Conservation (phyloP, 257 asterid species). For the Solanum sparsipilum region DNA sequence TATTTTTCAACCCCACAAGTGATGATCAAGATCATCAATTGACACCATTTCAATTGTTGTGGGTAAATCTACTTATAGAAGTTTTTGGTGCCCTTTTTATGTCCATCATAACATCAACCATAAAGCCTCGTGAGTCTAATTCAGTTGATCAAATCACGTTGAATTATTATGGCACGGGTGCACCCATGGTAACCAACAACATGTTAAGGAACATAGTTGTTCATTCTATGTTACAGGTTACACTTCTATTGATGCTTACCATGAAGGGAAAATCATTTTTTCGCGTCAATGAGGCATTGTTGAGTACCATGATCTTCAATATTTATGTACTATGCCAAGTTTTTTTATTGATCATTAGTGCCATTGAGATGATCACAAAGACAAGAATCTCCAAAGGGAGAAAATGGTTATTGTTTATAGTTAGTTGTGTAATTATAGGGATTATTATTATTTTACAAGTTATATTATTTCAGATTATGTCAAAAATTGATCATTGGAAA, state of each 20-base stretch:
- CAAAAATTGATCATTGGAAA: constrained; percentile 10
- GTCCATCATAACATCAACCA: constrained; percentile 2
- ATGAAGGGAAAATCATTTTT: constrained; percentile 13
- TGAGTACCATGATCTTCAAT: constrained; percentile 16
- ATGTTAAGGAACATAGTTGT: constrained; percentile 17
- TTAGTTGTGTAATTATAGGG: not conserved
- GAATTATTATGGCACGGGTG: not conserved
- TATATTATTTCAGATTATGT: constrained; percentile 10
- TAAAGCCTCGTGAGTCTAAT: not conserved
- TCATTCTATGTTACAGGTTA: constrained; percentile 21
- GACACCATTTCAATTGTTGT: constrained; percentile 22
- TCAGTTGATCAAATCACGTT: not conserved
- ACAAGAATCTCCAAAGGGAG: not conserved
- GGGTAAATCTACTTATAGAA: constrained; percentile 28
- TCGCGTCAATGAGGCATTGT: not conserved
- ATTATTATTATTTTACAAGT: constrained; percentile 6
- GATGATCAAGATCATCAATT: not conserved
- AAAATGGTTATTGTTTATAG: not conserved
- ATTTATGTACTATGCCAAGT: constrained; percentile 28
- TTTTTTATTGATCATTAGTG: constrained; percentile 16
- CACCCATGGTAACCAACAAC: constrained; percentile 9
- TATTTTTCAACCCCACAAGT: not conserved
- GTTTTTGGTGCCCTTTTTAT: constrained; percentile 22
- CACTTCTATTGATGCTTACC: constrained; percentile 1
- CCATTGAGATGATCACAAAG: constrained; percentile 3